Evolutionary conservation across 2,329 filamentous ascomycete genomes (phyloP), one percentile per base, ranked within the genome.

Genomic region (Cytospora leucostoma): DNA sequence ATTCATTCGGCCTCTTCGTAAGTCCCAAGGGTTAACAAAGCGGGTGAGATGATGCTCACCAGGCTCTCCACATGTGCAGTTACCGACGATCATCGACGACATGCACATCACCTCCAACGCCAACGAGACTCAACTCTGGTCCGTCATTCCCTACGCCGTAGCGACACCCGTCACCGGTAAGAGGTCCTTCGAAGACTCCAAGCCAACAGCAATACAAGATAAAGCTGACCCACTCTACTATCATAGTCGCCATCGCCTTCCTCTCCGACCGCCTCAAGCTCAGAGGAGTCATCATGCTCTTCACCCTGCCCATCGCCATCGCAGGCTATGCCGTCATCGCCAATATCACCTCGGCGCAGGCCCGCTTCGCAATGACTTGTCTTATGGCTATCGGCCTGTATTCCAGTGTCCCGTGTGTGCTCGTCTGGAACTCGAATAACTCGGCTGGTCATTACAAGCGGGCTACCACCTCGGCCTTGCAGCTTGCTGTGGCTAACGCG

Each of bases 391-490:
- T 82, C 0, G 87, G 87, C 11, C 79, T 88, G 70, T 90, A 88
- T 70, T 79, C 80, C 53, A 84, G 83, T 50, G 85, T 89, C 0
- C 87, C 87, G 0, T 84, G 82, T 19, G 82, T 88, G 3, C 75
- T 90, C 11, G 86, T 83, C 1, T 90, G 87, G 87, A 83, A 87
- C 66, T 84, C 84, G 2, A 89, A 89, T 70, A 90, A 90, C 71
- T 86, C 83, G 0, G 86, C 87, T 0, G 86, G 84, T 0, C 88
- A 91, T 70, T 90, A 90, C 70, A 91, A 90, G 72, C 77, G 88
- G 15, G 88, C 88, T 0, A 90, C 88, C 0, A 88, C 87, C 0
- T 84, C 83, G 1, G 88, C 84, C 0, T 69, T 90, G 68, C 87
- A 90, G 72, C 77, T 90, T 33, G 83, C 84, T 1, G 84, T 90